Evolutionary conservation across 768 basidiomycete genomes (phyloP).

Genomic region (Mycena latifolia): DNA sequence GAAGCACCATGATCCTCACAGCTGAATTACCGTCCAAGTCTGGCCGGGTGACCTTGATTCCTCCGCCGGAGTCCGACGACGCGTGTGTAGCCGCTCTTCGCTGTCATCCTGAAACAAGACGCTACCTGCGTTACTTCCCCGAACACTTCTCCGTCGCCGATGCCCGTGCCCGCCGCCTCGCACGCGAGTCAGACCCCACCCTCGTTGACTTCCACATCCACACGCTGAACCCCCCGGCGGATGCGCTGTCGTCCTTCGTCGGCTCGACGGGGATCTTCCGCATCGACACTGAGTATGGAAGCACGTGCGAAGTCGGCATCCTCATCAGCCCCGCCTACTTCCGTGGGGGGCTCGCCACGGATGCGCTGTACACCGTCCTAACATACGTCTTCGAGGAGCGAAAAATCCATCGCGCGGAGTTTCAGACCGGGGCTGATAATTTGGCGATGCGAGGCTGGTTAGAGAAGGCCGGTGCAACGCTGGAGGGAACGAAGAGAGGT

Average conservation of each 20-base stretch:
- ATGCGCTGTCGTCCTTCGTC: conserved; percentile 42
- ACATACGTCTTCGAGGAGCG: conserved; percentile 57
- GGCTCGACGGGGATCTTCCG: conserved; percentile 57
- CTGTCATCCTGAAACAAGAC: conserved; percentile 51
- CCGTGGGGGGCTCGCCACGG: conserved; percentile 56
- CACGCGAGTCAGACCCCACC: conserved; percentile 46
- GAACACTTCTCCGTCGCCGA: conserved; percentile 50
- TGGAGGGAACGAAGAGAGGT: conserved; percentile 54
- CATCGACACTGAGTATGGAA: conserved; percentile 48
- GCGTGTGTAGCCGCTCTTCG: conserved; percentile 51
- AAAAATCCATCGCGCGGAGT: conserved; percentile 56
- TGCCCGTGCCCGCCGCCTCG: conserved; percentile 49
- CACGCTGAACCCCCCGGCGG: conserved; percentile 33
- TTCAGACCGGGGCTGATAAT: conserved; percentile 59
- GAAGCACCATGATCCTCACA: conserved; percentile 24
- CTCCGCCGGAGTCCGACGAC: conserved; percentile 52
- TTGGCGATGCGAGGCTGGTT: conserved; percentile 60
- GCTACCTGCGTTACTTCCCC: conserved; percentile 56
- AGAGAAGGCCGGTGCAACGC: conserved; percentile 52
- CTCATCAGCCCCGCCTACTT: conserved; percentile 54
- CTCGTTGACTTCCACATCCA: conserved; percentile 56
- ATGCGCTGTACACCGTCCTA: conserved; percentile 56
- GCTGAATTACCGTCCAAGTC: conserved; percentile 29
- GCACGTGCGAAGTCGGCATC: conserved; percentile 58
- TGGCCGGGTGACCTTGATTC: conserved; percentile 50